A percentile compares a stretch with the other conserved stretches of the same genome.
Conservation (phyloP, 2,329 filamentous ascomycete species). For the Nemania bipapillata region DNA sequence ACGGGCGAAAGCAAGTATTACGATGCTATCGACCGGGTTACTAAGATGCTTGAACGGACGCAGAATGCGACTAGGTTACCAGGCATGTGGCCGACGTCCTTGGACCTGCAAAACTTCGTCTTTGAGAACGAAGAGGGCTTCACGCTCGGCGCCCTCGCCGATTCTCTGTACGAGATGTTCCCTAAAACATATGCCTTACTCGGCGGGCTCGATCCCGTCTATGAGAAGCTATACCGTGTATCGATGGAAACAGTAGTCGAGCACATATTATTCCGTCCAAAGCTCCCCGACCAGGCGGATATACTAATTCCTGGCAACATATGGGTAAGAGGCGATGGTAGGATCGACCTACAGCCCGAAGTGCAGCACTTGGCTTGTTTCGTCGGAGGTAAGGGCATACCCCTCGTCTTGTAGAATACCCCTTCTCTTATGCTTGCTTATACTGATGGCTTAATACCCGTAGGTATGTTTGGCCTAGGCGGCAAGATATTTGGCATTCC, state of each 20-base stretch:
- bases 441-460: constrained; percentile 4
- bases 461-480: constrained; percentile 71
- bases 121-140: constrained; percentile 51
- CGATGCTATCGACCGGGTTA: constrained; percentile 75
- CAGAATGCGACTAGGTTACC: constrained; percentile 75
- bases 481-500: constrained; percentile 68
- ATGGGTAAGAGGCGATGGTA: constrained; percentile 45
- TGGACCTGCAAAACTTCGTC: constrained; percentile 68
- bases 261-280: constrained; percentile 73
- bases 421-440: too few relatives aligned
- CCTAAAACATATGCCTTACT: constrained; percentile 73
- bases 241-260: constrained; percentile 68
- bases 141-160: constrained; percentile 53
- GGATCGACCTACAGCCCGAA: constrained; percentile 49
- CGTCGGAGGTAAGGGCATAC: constrained; percentile 63
- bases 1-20: constrained; percentile 79
- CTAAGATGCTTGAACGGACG: constrained; percentile 70
- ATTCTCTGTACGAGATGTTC: constrained; percentile 66
- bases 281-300: constrained; percentile 66
- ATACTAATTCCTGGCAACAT: constrained; percentile 70
- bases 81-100: constrained; percentile 75
- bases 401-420: too few relatives aligned
- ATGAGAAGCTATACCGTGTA: constrained; percentile 55
- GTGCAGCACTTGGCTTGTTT: constrained; percentile 75
- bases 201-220: constrained; percentile 61